phyloP scores from a whole-genome alignment of 129 eudicot genomes.

The Escallonia herrerae region DNA sequence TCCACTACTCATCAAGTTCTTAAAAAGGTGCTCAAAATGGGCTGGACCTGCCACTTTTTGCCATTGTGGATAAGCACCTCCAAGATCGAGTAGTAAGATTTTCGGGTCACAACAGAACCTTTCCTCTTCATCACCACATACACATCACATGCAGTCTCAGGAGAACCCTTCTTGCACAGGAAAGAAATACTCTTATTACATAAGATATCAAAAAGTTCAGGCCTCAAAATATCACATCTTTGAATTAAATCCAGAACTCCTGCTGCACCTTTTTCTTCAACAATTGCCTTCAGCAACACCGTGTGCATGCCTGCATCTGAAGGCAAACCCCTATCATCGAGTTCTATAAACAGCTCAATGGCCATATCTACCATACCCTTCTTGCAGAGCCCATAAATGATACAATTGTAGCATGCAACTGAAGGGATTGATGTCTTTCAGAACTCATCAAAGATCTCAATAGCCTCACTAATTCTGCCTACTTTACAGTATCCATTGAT shows the following conservation, averaged over 20 bases:
- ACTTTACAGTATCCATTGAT: slow-evolving; percentile 63
- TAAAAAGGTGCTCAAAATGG: slow-evolving; percentile 38
- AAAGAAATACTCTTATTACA: slow-evolving; percentile 49
- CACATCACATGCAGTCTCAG: slow-evolving; percentile 28
- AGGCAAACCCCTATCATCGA: slow-evolving; percentile 38
- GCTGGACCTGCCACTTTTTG: slow-evolving; percentile 13
- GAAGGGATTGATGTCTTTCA: slow-evolving; percentile 40
- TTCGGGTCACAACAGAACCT: slow-evolving; percentile 19
- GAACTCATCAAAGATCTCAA: slow-evolving; percentile 61
- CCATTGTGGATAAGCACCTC: slow-evolving; percentile 31
- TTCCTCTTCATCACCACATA: slow-evolving; percentile 42
- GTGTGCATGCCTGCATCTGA: slow-evolving; percentile 26
- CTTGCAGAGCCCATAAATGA: slow-evolving; percentile 49
- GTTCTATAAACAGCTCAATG: slow-evolving; percentile 53
- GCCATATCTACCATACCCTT: slow-evolving; percentile 57
- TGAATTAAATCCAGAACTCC: slow-evolving; percentile 37
- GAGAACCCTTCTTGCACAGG: slow-evolving; percentile 40
- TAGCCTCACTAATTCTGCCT: slow-evolving; percentile 63
- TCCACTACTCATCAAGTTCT: slow-evolving; percentile 44
- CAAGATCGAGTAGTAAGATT: slow-evolving; percentile 33
- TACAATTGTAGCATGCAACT: slow-evolving; percentile 47
- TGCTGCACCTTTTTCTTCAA: slow-evolving; percentile 27
- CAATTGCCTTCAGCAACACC: slow-evolving; percentile 31
- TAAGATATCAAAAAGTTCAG: slow-evolving; percentile 25
- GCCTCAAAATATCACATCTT: slow-evolving; percentile 17